Evolutionary conservation across 2,329 filamentous ascomycete genomes (phyloP).

Genomic region (Beauveria sp.): DNA sequence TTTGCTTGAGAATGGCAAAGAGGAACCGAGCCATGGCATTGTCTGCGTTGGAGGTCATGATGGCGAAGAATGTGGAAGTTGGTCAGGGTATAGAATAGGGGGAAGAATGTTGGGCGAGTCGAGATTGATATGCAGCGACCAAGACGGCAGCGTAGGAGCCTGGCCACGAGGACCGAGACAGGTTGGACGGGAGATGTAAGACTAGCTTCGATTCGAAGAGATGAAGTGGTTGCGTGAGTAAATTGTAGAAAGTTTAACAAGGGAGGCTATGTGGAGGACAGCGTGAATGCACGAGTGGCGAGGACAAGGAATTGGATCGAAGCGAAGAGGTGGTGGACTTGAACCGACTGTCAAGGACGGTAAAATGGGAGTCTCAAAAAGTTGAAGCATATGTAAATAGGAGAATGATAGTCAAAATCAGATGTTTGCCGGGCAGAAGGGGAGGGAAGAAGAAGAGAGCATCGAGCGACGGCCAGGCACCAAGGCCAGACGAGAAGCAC

Average conservation of each 20-base stretch:
- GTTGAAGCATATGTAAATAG: not conserved
- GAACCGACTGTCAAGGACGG: not conserved
- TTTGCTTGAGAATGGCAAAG: constrained; percentile 52
- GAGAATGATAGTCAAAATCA: not conserved
- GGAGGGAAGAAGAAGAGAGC: constrained; percentile 2
- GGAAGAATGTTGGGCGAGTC: not conserved
- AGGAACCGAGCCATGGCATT: constrained; percentile 50
- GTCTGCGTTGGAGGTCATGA: constrained; percentile 48
- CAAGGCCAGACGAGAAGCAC: constrained; percentile 8
- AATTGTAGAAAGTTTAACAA: not conserved
- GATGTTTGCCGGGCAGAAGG: not conserved
- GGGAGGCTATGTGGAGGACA: not conserved
- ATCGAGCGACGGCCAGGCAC: constrained; percentile 10
- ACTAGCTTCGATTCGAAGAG: not conserved
- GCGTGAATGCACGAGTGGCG: constrained; percentile 4
- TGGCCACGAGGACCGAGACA: constrained; percentile 4
- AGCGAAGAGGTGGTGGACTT: not conserved
- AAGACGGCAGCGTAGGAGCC: not conserved
- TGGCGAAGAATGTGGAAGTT: not conserved
- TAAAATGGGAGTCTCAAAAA: not conserved
- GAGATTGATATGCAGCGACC: constrained; percentile 1
- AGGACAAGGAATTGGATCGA: not conserved
- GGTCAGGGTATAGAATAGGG: not conserved
- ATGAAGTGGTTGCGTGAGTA: not conserved
- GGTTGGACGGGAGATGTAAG: not conserved